Percentiles rank a stretch among this genome's conserved stretches.
Evolutionary conservation across 1,139 yeast genomes (phyloP).

Genomic region (Debaryomyces fabryi): DNA sequence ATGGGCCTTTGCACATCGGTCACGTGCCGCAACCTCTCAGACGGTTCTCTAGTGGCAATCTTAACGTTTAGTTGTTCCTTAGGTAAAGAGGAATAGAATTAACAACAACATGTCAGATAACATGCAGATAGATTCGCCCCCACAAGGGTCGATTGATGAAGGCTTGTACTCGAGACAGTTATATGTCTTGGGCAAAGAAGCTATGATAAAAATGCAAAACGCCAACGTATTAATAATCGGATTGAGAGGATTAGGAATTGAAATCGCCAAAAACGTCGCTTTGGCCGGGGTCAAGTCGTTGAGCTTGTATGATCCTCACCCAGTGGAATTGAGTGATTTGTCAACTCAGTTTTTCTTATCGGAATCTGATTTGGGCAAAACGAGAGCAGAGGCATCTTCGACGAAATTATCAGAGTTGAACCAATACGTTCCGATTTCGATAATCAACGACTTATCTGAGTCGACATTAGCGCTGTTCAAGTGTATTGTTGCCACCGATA

Average conservation of each 20-base stretch:
- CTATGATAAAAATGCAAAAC: constrained; percentile 94
- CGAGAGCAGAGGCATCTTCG: constrained; percentile 75
- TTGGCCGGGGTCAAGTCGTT: constrained; percentile 96
- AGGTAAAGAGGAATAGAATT: background rate
- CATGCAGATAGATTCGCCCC: constrained; percentile 63
- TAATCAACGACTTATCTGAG: constrained; percentile 56
- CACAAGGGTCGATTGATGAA: constrained; percentile 70
- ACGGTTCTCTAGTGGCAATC: constrained; percentile 4
- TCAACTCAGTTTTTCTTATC: constrained; percentile 87
- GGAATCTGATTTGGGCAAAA: constrained; percentile 69
- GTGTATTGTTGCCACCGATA: constrained; percentile 82
- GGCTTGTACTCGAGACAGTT: constrained; percentile 93
- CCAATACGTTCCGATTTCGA: constrained; percentile 85
- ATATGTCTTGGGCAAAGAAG: constrained; percentile 92
- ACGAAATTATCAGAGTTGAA: constrained; percentile 78
- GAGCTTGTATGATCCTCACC: constrained; percentile 81
- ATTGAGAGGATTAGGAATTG: constrained; percentile 87
- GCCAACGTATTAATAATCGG: constrained; percentile 91
- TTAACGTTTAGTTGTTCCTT: background rate
- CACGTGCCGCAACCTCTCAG: background rate
- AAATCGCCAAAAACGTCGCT: constrained; percentile 94
- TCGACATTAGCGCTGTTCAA: constrained; percentile 59
- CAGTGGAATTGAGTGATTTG: constrained; percentile 68
- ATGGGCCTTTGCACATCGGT: background rate
- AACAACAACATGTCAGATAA: constrained; percentile 28